These are phyloP conservation scores for Leptographium radiaticola DNA, from an alignment of 2,329 filamentous ascomycete genomes.

Conservation along the genomic window DNA sequence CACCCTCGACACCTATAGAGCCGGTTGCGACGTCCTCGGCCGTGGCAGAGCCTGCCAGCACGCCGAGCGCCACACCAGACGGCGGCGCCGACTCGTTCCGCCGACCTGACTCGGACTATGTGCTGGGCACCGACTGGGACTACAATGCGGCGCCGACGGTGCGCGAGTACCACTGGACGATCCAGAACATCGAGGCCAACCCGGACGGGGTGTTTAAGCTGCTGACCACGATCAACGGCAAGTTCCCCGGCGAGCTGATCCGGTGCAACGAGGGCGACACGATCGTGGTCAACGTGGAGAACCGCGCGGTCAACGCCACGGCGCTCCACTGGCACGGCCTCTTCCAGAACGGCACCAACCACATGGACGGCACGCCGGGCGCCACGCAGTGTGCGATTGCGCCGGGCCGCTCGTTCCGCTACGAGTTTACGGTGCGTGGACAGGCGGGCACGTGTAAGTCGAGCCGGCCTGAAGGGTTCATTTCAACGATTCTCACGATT, in stretches of 20 bases:
- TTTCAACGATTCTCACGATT: neutral
- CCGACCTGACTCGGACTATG: conserved; percentile 32
- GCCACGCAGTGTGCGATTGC: conserved; percentile 48
- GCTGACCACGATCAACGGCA: conserved; percentile 56
- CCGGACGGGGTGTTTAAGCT: conserved; percentile 56
- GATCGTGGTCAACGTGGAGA: conserved; percentile 52
- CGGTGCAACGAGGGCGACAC: conserved; percentile 63
- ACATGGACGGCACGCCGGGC: conserved; percentile 52
- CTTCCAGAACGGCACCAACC: conserved; percentile 61
- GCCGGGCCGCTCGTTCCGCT: conserved; percentile 43
- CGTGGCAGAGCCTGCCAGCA: conserved; percentile 46
- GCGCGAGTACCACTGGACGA: conserved; percentile 47
- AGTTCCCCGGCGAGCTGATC: conserved; percentile 62
- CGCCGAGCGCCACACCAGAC: conserved; percentile 34
- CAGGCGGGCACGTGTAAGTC: conserved; percentile 25
- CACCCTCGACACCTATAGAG: neutral
- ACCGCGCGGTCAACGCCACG: conserved; percentile 48
- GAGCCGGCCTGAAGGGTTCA: no score
- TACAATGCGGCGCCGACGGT: conserved; percentile 31
- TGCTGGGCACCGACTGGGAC: conserved; percentile 45
- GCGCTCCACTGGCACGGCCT: conserved; percentile 59
- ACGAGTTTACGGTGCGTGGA: conserved; percentile 21
- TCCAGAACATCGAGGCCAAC: conserved; percentile 46
- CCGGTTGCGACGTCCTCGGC: conserved; percentile 32
- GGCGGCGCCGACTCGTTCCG: conserved; percentile 16